Conservation (phyloP, 768 basidiomycete genomes). For the Coprinopsis sp. region DNA sequence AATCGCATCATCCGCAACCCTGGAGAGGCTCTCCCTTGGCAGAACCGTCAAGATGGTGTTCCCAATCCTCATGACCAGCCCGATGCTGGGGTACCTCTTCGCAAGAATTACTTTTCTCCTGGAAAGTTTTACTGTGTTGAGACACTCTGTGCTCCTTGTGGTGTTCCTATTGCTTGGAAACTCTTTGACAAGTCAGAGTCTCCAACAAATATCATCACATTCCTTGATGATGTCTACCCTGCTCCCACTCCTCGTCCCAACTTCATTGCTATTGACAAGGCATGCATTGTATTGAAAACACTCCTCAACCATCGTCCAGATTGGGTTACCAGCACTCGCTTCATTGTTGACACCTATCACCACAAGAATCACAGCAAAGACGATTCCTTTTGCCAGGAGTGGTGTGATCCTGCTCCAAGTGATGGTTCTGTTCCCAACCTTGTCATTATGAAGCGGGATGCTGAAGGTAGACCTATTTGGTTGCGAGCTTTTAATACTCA, state of each 20-base stretch:
- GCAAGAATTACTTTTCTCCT: constrained; percentile 4
- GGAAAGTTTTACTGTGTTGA: background rate
- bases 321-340: constrained; percentile 14
- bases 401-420: constrained; percentile 17
- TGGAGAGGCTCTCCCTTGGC: too few relatives aligned
- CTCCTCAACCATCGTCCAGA: constrained; percentile 1
- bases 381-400: constrained; percentile 13
- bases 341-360: constrained; percentile 23
- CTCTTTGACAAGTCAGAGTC: constrained; percentile 13
- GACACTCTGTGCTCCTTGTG: constrained; percentile 2
- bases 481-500: constrained; percentile 23
- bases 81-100: background rate
- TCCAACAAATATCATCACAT: constrained; percentile 15
- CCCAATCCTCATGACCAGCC: constrained; percentile 1
- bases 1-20: too few relatives aligned
- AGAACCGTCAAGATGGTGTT: too few relatives aligned
- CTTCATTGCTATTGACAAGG: constrained; percentile 13
- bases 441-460: constrained; percentile 4
- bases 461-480: background rate
- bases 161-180: background rate
- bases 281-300: constrained; percentile 9
- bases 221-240: constrained; percentile 12
- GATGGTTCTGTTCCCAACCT: constrained; percentile 18
- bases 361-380: too few relatives aligned
- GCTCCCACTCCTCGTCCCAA: constrained; percentile 3